Evolutionary conservation across 148 eudicot genomes (phyloP).

Genomic region (Vaccinium myrtillus): DNA sequence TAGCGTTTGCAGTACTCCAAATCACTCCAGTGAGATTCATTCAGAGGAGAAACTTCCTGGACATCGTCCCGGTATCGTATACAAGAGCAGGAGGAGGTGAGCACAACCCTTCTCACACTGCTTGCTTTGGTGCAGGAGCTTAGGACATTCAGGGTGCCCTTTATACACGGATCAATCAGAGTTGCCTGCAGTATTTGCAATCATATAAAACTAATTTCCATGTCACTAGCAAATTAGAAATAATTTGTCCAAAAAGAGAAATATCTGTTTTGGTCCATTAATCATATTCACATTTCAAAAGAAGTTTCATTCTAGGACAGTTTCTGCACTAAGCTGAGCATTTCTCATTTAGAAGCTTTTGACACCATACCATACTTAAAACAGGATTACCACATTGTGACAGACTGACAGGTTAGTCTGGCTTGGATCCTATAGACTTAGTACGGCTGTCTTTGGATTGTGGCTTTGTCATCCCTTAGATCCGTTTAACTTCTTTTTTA

Average conservation of each 20-base stretch:
- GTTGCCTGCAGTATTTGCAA: conserved; percentile 51
- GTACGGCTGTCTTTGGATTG: neutral
- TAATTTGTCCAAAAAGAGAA: neutral
- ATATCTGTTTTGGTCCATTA: neutral
- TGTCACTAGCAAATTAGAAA: neutral
- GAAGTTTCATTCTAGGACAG: neutral
- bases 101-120: conserved; percentile 66
- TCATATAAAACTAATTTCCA: neutral
- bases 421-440: neutral
- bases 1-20: conserved; percentile 68
- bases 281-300: neutral
- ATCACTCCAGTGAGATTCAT: conserved; percentile 96
- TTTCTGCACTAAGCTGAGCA: neutral
- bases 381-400: neutral
- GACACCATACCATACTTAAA: neutral
- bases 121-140: conserved; percentile 68
- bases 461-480: neutral
- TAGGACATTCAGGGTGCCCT: conserved; percentile 76
- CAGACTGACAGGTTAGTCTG: neutral
- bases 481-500: neutral
- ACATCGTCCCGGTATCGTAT: conserved; percentile 69
- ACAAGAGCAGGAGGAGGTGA: conserved; percentile 94
- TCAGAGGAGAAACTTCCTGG: conserved; percentile 53
- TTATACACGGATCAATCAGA: conserved; percentile 69
- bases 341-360: neutral